phyloP scores from a whole-genome alignment of 2,329 filamentous ascomycete genomes.

The Seiridium unicorne region DNA sequence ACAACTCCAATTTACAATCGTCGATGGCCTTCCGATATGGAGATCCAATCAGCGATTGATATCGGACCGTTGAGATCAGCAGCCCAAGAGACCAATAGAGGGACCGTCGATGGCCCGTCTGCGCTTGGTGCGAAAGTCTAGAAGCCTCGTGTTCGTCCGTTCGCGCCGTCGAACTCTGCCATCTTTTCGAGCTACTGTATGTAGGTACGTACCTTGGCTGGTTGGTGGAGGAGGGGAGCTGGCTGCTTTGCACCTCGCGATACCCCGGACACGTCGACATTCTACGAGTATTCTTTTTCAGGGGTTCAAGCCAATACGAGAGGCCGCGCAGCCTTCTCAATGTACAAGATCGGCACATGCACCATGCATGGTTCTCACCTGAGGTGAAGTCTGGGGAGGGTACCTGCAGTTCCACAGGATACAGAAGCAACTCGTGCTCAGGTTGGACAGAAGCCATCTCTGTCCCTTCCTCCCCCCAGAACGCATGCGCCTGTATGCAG shows the following conservation, averaged over 20 bases:
- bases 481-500: too few species aligned
- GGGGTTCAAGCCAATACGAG: neutral
- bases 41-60: neutral
- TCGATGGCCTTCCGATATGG: neutral
- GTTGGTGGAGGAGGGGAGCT: neutral
- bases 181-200: too few species aligned
- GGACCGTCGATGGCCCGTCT: neutral
- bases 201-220: neutral
- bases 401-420: neutral
- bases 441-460: neutral
- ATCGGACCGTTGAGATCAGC: neutral
- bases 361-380: neutral
- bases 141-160: conserved; percentile 2
- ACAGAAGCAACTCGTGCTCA: neutral
- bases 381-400: too few species aligned
- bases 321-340: neutral
- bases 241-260: neutral
- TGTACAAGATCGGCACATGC: neutral
- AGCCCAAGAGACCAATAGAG: neutral
- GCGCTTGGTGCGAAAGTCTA: neutral
- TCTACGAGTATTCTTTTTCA: neutral
- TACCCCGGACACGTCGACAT: neutral
- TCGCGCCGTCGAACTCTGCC: neutral
- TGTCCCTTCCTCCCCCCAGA: too few species aligned
- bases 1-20: neutral